Base-by-base conservation (phyloP, 2,329 filamentous ascomycete genomes). In the Colletotrichum musae region DNA sequence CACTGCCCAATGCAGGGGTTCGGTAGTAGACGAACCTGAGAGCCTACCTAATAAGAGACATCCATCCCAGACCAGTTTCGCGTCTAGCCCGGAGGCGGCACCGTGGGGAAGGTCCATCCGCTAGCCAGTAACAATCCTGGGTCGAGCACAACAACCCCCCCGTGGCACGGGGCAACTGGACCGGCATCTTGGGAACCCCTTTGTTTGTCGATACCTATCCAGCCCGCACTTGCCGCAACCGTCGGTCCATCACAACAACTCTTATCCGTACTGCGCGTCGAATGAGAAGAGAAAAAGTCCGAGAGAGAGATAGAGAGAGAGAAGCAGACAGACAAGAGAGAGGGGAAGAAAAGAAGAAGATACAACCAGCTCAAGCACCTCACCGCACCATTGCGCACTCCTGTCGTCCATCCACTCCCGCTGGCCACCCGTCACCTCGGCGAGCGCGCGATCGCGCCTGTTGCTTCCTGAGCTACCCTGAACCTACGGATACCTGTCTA, bases 111-210 rank as follows among this genome's bases (percentile, higher is more conserved):
- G 21, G 26, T 13, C 59, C 59, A 62, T 50, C 15, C 26, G 50
- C 51, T 39, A 16, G 45, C 67, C 56, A 70, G 64, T 70, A 32
- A 24, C 12, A 60, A 54, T 36, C 59, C 56, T 48, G 41, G 41
- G 57, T 36, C 62, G 57, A 61, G 45, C 62, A 51, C 39, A 64
- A 47, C 59, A 62, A 62, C 24, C 32, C 26, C 24, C 12, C 51
- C 59, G 50, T 51, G 57, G 67, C 67, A 67, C 67, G 67, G 67
- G 66, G 52, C 57, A 70, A 66, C 57, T 64, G 60, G 51, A 52
- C 43, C 59, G 53, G 24, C 24, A 28, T 52, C 26, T 52, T 13
- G 41, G 41, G 41, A 43, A n/a, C 65, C 65, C 67, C 51, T 61
- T 56, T 70, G 67, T 67, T 50, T 54, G 64, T 69, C 62, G 32